These are phyloP conservation scores for Leptoxyphium fumago DNA, from an alignment of 2,329 filamentous ascomycete genomes.

Conservation along the genomic window DNA sequence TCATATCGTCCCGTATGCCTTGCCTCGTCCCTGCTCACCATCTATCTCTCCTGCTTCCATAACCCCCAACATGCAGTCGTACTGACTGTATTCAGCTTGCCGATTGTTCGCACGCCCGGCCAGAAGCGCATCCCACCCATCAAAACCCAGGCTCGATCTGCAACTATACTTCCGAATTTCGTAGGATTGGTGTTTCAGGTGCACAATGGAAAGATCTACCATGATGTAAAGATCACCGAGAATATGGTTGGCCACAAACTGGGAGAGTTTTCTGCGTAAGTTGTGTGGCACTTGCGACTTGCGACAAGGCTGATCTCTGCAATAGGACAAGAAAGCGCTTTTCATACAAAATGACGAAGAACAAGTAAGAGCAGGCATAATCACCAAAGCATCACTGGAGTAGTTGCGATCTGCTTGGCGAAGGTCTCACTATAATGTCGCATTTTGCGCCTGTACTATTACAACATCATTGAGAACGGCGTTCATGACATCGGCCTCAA, in stretches of 20 bases:
- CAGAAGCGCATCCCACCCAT: conserved; percentile 52
- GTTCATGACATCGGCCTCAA: too few relatives aligned
- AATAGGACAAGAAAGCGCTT: conserved; percentile 52
- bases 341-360: conserved; percentile 56
- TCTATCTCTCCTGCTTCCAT: not conserved
- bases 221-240: conserved; percentile 72
- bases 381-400: not conserved
- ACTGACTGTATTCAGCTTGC: conserved; percentile 33
- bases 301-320: not conserved
- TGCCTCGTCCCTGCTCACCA: not conserved
- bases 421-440: too few relatives aligned
- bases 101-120: conserved; percentile 48
- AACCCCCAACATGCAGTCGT: not conserved
- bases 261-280: conserved; percentile 80
- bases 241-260: conserved; percentile 95
- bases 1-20: conserved; percentile 53
- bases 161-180: conserved; percentile 84
- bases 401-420: too few relatives aligned
- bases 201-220: conserved; percentile 80
- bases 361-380: conserved; percentile 34
- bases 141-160: conserved; percentile 71
- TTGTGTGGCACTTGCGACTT: conserved; percentile 12
- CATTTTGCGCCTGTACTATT: too few relatives aligned
- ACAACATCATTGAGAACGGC: too few relatives aligned
- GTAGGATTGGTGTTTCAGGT: conserved; percentile 81